phyloP scores from a whole-genome alignment of 768 basidiomycete species.

The Xerocomus brunneocitrinus region DNA sequence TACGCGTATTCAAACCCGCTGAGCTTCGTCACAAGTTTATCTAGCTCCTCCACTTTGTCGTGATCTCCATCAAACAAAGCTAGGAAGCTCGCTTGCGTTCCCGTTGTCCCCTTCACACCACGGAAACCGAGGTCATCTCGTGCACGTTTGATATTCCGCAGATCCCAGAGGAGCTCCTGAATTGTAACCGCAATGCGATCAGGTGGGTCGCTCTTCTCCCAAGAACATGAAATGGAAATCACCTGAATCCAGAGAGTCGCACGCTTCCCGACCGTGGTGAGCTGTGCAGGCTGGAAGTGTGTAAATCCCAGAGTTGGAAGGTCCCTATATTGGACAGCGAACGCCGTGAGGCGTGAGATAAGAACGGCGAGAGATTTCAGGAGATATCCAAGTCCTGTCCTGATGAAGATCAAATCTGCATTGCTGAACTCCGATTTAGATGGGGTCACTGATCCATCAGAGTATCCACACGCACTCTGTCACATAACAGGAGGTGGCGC shows the following conservation, averaged over 20 bases:
- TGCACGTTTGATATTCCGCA: constrained; percentile 87
- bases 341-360: constrained; percentile 81
- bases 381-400: constrained; percentile 78
- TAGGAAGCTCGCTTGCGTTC: constrained; percentile 95
- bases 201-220: neutral
- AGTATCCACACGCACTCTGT: constrained; percentile 68
- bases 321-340: constrained; percentile 80
- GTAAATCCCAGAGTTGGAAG: constrained; percentile 96
- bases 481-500: constrained; percentile 98
- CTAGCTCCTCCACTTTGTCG: constrained; percentile 88
- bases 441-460: constrained; percentile 1
- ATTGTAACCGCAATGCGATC: neutral
- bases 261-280: constrained; percentile 97
- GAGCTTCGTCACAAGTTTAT: constrained; percentile 83
- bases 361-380: constrained; percentile 85
- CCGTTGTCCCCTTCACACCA: constrained; percentile 99
- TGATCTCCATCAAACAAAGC: constrained; percentile 94
- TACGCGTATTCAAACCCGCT: constrained; percentile 93
- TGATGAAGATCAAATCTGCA: constrained; percentile 96
- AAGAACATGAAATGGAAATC: constrained; percentile 9
- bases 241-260: constrained; percentile 96
- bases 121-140: constrained; percentile 93
- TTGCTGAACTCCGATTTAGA: constrained; percentile 53
- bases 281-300: constrained; percentile 97
- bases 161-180: constrained; percentile 92